A percentile compares a stretch with the other conserved stretches of the same genome.
Conservation (phyloP, 176 grass and related monocot genomes). For the Hyparrhenia diplandra region DNA sequence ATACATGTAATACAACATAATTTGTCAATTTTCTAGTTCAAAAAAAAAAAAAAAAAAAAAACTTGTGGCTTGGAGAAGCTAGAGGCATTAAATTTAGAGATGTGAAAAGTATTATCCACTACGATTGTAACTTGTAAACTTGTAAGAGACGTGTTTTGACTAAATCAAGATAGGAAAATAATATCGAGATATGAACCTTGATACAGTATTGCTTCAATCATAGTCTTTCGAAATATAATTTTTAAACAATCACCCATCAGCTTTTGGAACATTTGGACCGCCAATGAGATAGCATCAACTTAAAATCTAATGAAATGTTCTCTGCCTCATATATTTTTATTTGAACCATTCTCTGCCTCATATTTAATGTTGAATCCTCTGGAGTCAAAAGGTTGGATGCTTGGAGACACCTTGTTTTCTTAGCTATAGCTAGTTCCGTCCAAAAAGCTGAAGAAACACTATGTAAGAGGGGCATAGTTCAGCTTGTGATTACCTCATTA, state of each 20-base stretch:
- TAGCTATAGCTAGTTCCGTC: not conserved
- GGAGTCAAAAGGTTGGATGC: slow-evolving; percentile 2
- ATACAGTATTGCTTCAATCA: not conserved
- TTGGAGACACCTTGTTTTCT: not conserved
- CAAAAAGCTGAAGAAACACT: slow-evolving; percentile 1
- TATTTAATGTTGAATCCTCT: not conserved
- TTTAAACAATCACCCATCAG: not conserved
- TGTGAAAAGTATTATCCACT: not conserved
- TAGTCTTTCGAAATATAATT: not conserved
- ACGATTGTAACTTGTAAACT: not conserved
- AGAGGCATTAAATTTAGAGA: too few species aligned
- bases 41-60: too few species aligned
- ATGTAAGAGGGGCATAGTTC: too few species aligned
- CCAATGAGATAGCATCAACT: not conserved
- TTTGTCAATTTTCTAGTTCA: not conserved
- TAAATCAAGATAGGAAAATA: not conserved
- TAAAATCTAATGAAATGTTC: too few species aligned
- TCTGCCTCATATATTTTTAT: too few species aligned
- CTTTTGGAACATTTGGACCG: not conserved
- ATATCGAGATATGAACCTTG: not conserved
- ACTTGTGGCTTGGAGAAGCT: too few species aligned
- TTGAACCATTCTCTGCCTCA: too few species aligned
- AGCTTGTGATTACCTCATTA: too few species aligned
- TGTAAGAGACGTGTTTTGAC: not conserved
- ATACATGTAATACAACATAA: not conserved